Base-by-base conservation (phyloP, 306 rosid genomes). In the Lupinus albus region DNA sequence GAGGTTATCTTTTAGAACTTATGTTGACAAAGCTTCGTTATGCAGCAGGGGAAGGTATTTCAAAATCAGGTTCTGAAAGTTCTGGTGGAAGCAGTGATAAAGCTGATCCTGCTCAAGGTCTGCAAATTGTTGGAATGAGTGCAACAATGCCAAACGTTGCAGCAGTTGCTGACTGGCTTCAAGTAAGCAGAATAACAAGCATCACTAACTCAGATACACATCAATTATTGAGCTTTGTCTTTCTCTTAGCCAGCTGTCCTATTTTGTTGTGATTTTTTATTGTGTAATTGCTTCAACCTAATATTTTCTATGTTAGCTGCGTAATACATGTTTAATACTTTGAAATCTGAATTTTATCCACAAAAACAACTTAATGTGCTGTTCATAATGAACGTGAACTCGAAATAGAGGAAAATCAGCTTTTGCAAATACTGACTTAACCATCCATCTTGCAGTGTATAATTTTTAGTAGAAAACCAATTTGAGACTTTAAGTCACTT, bases 61-160 rank as follows among this genome's bases (percentile, higher is more conserved):
- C 87, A 55, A 91, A 80, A 75, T 84, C 89, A 36, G 86, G 93
- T 67, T 85, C 85, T 81, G 93, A 89, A 82, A 88, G 97, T 83
- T 86, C 94, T 7, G 95, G 93, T 54, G 81, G 83, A 51, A 93
- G 98, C 83, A 89, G 95, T 61, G 85, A 88, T 57, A 93, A 80
- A 84, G 81, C 79, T 63, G 98, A 93, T 75, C 89, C 89, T 82
- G 87, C 96, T 74, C 87, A 82, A 67, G 95, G 94, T 68, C 79
- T 93, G 79, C 98, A 93, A 79, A 87, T 93, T 78, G 97, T 93
- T 60, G 98, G 98, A 61, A 89, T 93, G 98, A 93, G 98, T 79
- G 98, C 98, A 42, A 93, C 98, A 71, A 93, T 93, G 98, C 98
- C 98, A 59, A 93, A 93, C 64, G 97, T 93, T 61, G 95, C 89